These are phyloP conservation scores for Trichosporon faecale DNA, from an alignment of 1,284 basidiomycete species.

Conservation along the genomic window DNA sequence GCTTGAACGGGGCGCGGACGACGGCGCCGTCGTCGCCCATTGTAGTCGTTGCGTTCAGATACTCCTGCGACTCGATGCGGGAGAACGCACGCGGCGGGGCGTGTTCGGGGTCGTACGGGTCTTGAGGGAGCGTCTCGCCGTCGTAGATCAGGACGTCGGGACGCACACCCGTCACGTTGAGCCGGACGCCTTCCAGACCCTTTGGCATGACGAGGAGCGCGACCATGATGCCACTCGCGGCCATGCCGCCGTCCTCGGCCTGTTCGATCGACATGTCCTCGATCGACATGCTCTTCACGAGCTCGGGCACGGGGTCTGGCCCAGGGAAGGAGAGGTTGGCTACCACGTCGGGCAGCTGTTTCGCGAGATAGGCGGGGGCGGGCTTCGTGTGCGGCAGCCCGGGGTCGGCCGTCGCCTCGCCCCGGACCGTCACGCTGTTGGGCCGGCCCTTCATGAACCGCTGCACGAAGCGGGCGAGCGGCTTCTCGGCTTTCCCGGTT, in stretches of 20 bases:
- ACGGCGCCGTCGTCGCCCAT: conserved; percentile 24
- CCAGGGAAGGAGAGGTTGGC: conserved; percentile 47
- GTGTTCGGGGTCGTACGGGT: conserved; percentile 22
- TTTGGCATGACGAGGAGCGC: conserved; percentile 43
- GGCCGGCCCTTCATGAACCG: conserved; percentile 23
- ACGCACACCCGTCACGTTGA: conserved; percentile 40
- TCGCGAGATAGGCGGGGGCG: conserved; percentile 41
- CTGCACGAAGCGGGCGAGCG: neutral
- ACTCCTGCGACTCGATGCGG: conserved; percentile 26
- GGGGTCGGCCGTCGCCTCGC: neutral
- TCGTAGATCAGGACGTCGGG: conserved; percentile 51
- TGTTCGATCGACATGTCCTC: conserved; percentile 43
- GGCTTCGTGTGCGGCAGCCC: conserved; percentile 15
- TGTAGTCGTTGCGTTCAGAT: conserved; percentile 23
- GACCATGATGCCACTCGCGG: conserved; percentile 44
- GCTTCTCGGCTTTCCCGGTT: conserved; percentile 26
- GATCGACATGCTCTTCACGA: conserved; percentile 48
- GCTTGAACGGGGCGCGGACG: conserved; percentile 43
- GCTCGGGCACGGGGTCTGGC: conserved; percentile 41
- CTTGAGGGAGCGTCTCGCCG: conserved; percentile 26
- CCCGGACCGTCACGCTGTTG: conserved; percentile 27
- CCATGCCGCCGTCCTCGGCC: conserved; percentile 34
- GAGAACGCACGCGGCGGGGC: conserved; percentile 30
- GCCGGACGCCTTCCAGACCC: conserved; percentile 33
- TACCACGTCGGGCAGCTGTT: conserved; percentile 32